Evolutionary conservation across 805 yeast genomes (phyloP).

Genomic region (Kodamaea leandrae): DNA sequence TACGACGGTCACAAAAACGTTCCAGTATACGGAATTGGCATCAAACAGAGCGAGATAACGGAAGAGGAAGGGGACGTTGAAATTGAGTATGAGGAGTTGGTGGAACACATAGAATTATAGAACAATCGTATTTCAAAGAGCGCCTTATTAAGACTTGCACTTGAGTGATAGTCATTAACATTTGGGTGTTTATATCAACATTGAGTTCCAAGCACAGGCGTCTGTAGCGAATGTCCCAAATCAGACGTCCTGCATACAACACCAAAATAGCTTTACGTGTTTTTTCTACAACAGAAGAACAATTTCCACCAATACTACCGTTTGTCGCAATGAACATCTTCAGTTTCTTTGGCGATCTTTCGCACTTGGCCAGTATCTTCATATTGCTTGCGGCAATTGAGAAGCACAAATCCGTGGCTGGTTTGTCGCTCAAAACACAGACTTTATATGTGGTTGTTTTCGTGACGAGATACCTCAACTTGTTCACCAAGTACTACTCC

Average conservation of each 20-base stretch:
- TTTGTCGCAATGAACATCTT: slow-evolving; percentile 44
- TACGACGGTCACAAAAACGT: slow-evolving; percentile 16
- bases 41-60: slow-evolving; percentile 10
- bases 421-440: slow-evolving; percentile 89
- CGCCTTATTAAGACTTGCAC: neutral
- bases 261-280: slow-evolving; percentile 5
- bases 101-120: slow-evolving; percentile 16
- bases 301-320: slow-evolving; percentile 9
- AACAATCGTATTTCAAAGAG: neutral
- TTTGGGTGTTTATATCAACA: too few species aligned
- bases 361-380: slow-evolving; percentile 78
- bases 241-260: slow-evolving; percentile 6
- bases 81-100: slow-evolving; percentile 18
- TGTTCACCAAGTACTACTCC: slow-evolving; percentile 56
- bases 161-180: too few species aligned
- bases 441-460: slow-evolving; percentile 71
- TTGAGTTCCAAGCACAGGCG: too few species aligned
- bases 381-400: slow-evolving; percentile 72
- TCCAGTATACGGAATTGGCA: slow-evolving; percentile 15
- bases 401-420: slow-evolving; percentile 63
- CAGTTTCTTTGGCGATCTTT: slow-evolving; percentile 62
- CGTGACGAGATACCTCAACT: slow-evolving; percentile 68
- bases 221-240: too few species aligned
- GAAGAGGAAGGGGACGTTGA: slow-evolving; percentile 16
- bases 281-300: slow-evolving; percentile 1